Conservation (phyloP, 2,329 filamentous ascomycete genomes). For the Emergomyces orientalis region DNA sequence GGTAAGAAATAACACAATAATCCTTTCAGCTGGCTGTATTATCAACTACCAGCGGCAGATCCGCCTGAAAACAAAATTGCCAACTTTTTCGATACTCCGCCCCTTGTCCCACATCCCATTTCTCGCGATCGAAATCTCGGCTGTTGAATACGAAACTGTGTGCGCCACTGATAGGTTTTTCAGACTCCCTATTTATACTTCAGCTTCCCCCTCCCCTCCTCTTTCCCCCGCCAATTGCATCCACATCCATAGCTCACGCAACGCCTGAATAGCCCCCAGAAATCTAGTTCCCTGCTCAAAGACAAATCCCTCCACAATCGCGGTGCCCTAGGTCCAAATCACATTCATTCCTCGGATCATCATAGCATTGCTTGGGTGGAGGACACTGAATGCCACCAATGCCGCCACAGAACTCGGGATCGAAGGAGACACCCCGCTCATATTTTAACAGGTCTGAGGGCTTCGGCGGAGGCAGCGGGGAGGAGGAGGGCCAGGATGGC, state of each 20-base stretch:
- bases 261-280: neutral
- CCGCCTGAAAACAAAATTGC: neutral
- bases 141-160: neutral
- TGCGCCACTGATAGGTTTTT: neutral
- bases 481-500: neutral
- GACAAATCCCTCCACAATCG: neutral
- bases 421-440: neutral
- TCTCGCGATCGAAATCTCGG: neutral
- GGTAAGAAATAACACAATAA: neutral
- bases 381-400: neutral
- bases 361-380: neutral
- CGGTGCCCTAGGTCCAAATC: neutral
- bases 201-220: neutral
- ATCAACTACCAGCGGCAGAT: neutral
- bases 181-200: neutral
- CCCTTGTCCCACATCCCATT: neutral
- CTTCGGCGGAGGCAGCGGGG: neutral
- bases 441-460: neutral
- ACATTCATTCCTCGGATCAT: conserved; percentile 3
- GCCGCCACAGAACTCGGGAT: conserved; percentile 1
- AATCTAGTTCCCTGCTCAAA: neutral
- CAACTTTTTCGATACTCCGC: neutral
- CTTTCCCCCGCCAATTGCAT: neutral
- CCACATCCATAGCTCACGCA: neutral
- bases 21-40: neutral